These are phyloP conservation scores for Coprinopsis cinerea DNA, from an alignment of 768 basidiomycete species.

Conservation along the genomic window DNA sequence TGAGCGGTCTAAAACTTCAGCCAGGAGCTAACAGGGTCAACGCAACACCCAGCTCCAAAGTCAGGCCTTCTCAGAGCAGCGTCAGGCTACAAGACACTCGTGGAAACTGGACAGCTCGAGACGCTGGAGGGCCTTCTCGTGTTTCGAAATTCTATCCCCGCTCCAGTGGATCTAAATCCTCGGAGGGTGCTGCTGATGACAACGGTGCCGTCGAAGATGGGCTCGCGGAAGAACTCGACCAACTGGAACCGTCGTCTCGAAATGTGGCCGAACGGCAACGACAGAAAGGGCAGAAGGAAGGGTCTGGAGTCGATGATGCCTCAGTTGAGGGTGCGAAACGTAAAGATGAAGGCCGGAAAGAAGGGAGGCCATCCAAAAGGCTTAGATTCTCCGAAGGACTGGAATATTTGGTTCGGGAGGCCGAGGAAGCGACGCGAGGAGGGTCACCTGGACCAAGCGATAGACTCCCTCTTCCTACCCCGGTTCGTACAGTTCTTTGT, in stretches of 20 bases:
- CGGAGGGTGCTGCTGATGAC: conserved; percentile 11
- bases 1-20: conserved; percentile 57
- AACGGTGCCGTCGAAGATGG: conserved; percentile 15
- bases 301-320: neutral
- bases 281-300: neutral
- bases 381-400: conserved; percentile 43
- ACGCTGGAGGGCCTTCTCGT: conserved; percentile 50
- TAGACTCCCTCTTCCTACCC: conserved; percentile 35
- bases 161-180: too few species aligned
- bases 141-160: conserved; percentile 22
- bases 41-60: conserved; percentile 29
- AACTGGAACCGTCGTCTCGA: neutral
- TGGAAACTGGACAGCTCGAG: conserved; percentile 62
- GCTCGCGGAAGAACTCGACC: conserved; percentile 13
- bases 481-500: conserved; percentile 33
- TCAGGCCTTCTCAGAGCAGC: conserved; percentile 24
- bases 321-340: neutral
- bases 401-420: conserved; percentile 42
- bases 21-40: conserved; percentile 58
- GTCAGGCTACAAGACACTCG: conserved; percentile 35
- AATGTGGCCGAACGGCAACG: neutral
- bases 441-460: neutral
- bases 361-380: conserved; percentile 25
- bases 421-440: neutral
- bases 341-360: conserved; percentile 22